A percentile compares a stretch with the other conserved stretches of the same genome.
Conservation (phyloP, 768 basidiomycete genomes). For the Tulasnella sp. region DNA sequence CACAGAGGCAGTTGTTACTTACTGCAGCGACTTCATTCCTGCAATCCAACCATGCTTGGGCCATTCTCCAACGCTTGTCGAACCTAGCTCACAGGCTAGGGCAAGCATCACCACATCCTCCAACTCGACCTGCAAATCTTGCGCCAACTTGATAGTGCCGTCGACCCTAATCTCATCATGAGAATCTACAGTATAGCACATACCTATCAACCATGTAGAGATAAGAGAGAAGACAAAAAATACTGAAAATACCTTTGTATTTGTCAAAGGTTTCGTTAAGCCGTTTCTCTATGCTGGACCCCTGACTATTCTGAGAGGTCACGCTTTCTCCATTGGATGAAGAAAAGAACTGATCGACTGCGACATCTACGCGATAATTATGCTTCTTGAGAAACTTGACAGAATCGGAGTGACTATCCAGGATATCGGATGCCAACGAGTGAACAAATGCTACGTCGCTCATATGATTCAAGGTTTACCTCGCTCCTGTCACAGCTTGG, state of each 20-base stretch:
- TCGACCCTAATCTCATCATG: slow-evolving; percentile 50
- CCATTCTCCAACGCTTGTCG: slow-evolving; percentile 64
- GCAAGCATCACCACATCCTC: slow-evolving; percentile 76
- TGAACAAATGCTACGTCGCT: background rate
- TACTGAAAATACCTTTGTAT: slow-evolving; percentile 48
- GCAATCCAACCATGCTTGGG: slow-evolving; percentile 59
- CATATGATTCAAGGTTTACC: slow-evolving; percentile 2
- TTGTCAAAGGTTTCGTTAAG: slow-evolving; percentile 48
- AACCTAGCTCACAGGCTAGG: slow-evolving; percentile 71
- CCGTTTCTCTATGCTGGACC: slow-evolving; percentile 27
- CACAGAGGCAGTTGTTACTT: no score
- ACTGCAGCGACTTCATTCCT: slow-evolving; percentile 70
- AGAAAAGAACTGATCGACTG: slow-evolving; percentile 22
- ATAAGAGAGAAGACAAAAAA: background rate
- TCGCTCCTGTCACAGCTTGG: background rate
- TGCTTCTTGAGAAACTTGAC: slow-evolving; percentile 13
- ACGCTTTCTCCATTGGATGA: slow-evolving; percentile 15
- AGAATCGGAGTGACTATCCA: slow-evolving; percentile 14
- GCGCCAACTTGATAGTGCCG: slow-evolving; percentile 68
- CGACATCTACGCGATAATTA: slow-evolving; percentile 18
- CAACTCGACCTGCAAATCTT: slow-evolving; percentile 56
- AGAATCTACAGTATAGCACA: slow-evolving; percentile 24
- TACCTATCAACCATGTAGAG: no score
- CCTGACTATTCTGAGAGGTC: slow-evolving; percentile 5
- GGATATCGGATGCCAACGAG: background rate